A percentile compares a stretch with the other conserved stretches of the same genome.
These are phyloP conservation scores for Rhizomucor pusillus DNA, from an alignment of 371 early-diverging fungal genomes.

Conservation along the genomic window DNA sequence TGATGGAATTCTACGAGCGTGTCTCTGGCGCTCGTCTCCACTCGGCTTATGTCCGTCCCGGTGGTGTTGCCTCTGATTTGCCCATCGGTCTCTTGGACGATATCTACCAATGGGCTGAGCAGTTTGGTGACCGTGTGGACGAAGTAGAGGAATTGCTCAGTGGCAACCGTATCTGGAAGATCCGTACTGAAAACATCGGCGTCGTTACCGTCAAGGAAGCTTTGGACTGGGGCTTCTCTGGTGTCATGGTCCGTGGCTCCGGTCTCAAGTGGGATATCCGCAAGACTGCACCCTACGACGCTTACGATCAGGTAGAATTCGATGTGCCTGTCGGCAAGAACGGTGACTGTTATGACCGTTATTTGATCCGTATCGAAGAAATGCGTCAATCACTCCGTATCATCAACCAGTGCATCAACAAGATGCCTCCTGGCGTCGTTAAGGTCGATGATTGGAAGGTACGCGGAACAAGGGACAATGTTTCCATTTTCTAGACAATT, in stretches of 20 bases:
- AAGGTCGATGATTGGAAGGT: slow-evolving; percentile 96
- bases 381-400: slow-evolving; percentile 97
- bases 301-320: slow-evolving; percentile 92
- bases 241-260: slow-evolving; percentile 93
- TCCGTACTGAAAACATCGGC: slow-evolving; percentile 87
- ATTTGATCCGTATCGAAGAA: slow-evolving; percentile 95
- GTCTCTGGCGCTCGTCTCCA: slow-evolving; percentile 98
- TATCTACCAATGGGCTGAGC: slow-evolving; percentile 89
- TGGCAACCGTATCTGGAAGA: slow-evolving; percentile 93
- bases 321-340: slow-evolving; percentile 94
- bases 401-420: slow-evolving; percentile 90
- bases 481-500: not conserved
- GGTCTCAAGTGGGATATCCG: slow-evolving; percentile 95
- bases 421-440: slow-evolving; percentile 93
- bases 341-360: slow-evolving; percentile 97
- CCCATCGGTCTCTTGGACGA: slow-evolving; percentile 94
- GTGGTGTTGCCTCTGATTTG: slow-evolving; percentile 92
- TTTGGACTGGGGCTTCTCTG: slow-evolving; percentile 89
- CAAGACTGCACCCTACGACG: slow-evolving; percentile 93
- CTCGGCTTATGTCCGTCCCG: slow-evolving; percentile 96
- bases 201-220: slow-evolving; percentile 86
- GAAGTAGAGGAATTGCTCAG: slow-evolving; percentile 94
- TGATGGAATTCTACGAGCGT: slow-evolving; percentile 99
- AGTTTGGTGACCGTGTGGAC: slow-evolving; percentile 88
- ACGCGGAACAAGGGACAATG: not conserved